These are phyloP conservation scores for Phialophora tarda DNA, from an alignment of 2,329 filamentous ascomycete genomes.

Conservation along the genomic window DNA sequence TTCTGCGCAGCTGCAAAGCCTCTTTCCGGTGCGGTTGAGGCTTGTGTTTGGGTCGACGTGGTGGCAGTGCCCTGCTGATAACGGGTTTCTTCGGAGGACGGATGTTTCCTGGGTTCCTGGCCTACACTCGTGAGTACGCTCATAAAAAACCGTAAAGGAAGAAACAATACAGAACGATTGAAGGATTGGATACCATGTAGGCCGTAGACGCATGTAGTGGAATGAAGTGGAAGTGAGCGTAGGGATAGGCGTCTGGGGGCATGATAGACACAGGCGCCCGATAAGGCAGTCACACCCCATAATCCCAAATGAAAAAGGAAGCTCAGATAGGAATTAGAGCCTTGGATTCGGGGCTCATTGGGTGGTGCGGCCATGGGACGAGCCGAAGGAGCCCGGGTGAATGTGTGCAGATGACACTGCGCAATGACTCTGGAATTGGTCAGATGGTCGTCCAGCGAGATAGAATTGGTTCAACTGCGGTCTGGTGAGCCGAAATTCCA, in stretches of 20 bases:
- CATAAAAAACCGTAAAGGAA: constrained; percentile 8
- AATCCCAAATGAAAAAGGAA: constrained; percentile 6
- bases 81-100: neutral
- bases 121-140: constrained; percentile 9
- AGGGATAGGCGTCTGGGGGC: constrained; percentile 11
- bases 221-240: constrained; percentile 20
- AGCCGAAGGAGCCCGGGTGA: constrained; percentile 29
- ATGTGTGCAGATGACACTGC: constrained; percentile 37
- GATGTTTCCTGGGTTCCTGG: neutral
- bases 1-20: neutral
- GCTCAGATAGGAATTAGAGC: constrained; percentile 12
- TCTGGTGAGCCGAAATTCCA: constrained; percentile 3
- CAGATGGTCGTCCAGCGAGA: constrained; percentile 16
- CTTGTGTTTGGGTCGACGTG: neutral
- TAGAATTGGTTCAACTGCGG: neutral
- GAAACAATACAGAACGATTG: constrained; percentile 15
- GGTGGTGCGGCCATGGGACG: constrained; percentile 26
- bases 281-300: constrained; percentile 36
- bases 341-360: constrained; percentile 13
- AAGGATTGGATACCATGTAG: constrained; percentile 2
- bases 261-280: constrained; percentile 12
- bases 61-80: neutral
- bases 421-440: constrained; percentile 36
- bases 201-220: neutral
- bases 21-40: neutral